A percentile compares a stretch with the other conserved stretches of the same genome.
Conservation (phyloP, 352 stramenopile genomes). For the Pythium brachiatum region DNA sequence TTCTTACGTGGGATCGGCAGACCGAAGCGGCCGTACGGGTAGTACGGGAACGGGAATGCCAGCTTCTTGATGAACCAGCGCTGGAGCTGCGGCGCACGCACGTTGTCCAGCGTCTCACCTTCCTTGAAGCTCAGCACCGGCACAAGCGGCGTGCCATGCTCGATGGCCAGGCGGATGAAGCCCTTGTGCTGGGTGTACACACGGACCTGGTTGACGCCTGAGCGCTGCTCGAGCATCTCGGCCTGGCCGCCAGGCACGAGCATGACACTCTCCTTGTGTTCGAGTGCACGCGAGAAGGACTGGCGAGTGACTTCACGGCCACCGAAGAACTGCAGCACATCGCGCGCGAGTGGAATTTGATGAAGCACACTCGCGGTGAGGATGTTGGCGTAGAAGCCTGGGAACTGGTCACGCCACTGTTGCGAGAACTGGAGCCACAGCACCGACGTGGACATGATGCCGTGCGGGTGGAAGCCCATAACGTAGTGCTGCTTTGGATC, state of each 20-base stretch:
- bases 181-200: slow-evolving; percentile 77
- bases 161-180: slow-evolving; percentile 77
- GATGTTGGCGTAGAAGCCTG: slow-evolving; percentile 59
- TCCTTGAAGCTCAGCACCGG: slow-evolving; percentile 82
- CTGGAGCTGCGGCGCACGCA: slow-evolving; percentile 68
- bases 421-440: slow-evolving; percentile 80
- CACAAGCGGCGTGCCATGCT: slow-evolving; percentile 69
- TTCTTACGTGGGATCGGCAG: slow-evolving; percentile 69
- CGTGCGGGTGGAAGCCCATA: slow-evolving; percentile 77
- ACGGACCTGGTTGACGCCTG: slow-evolving; percentile 54
- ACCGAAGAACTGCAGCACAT: slow-evolving; percentile 75
- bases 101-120: slow-evolving; percentile 80
- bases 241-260: slow-evolving; percentile 78
- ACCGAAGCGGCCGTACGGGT: slow-evolving; percentile 63
- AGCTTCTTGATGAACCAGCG: slow-evolving; percentile 78
- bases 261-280: slow-evolving; percentile 62
- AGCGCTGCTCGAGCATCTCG: slow-evolving; percentile 78
- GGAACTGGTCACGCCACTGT: slow-evolving; percentile 66
- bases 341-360: slow-evolving; percentile 70
- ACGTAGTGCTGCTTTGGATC: slow-evolving; percentile 67
- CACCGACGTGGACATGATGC: slow-evolving; percentile 70
- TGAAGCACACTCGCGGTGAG: slow-evolving; percentile 79
- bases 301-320: slow-evolving; percentile 69
- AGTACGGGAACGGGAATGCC: slow-evolving; percentile 77
- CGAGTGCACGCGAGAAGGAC: slow-evolving; percentile 49